Conservation (phyloP, 192 early-diverging fungal species). For the Pilobolus umbonatus region DNA sequence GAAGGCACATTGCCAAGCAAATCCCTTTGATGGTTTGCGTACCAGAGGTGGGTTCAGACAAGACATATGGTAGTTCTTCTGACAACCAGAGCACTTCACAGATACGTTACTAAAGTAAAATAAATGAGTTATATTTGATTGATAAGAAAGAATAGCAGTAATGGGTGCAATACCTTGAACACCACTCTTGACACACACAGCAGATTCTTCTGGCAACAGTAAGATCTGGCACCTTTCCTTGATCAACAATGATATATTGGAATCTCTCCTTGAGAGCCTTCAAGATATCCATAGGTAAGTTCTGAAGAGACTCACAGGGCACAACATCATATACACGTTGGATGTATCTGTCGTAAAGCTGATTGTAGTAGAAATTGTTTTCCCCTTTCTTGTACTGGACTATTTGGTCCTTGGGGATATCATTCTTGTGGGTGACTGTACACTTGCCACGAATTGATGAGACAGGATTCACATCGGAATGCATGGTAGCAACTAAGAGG, state of each 20-base stretch:
- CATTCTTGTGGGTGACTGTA: constrained; percentile 60
- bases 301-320: constrained; percentile 70
- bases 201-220: constrained; percentile 67
- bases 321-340: constrained; percentile 84
- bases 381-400: constrained; percentile 54
- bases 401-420: constrained; percentile 56
- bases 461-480: constrained; percentile 80
- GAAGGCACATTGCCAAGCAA: constrained; percentile 79
- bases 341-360: constrained; percentile 89
- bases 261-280: constrained; percentile 62
- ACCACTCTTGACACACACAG: constrained; percentile 68
- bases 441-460: constrained; percentile 80
- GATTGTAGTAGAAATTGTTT: constrained; percentile 82
- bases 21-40: constrained; percentile 78
- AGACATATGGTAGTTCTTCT: constrained; percentile 72
- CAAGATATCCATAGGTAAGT: constrained; percentile 70
- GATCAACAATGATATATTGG: constrained; percentile 83
- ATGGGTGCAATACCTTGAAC: constrained; percentile 40
- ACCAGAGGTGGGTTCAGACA: constrained; percentile 78
- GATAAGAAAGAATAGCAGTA: constrained; percentile 3
- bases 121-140: too few species aligned
- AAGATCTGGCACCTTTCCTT: constrained; percentile 73
- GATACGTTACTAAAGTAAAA: constrained; percentile 46
- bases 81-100: constrained; percentile 74
- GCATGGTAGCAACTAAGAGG: constrained; percentile 80